Evolutionary conservation across 345 rosid species (phyloP), one percentile per base, ranked within the genome.

Genomic region (Eucalyptus victrix): DNA sequence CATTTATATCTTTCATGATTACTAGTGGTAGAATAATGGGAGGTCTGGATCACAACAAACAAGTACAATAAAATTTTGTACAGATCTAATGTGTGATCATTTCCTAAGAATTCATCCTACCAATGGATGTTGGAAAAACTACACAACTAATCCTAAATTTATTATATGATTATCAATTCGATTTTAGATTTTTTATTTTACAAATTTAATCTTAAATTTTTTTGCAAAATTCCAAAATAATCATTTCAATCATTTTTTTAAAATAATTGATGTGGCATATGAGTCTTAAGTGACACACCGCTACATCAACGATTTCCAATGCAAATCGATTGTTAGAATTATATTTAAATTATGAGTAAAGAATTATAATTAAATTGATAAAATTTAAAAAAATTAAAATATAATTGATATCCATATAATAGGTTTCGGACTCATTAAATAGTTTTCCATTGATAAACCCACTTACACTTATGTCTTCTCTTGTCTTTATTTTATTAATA

Each of bases 241-340:
- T 67, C 40, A 4, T 67, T 67, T 7, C 6, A 9, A 8, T 34
- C 13, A 34, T 9, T 15, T 49, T 16, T 37, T 37, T 5, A 5
- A 19, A 67, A 67, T 32, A 1, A 1, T 32, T 67, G 80, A 67
- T 32, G 40, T 67, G 23, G 11, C 11, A 9, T 5, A 9, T 17
- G 12, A 32, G 23, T 32, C 42, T 8, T 67, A 67, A 16, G 21
- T 8, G 3, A 18, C 40, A 5, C 23, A 4, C 2, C 0, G 3
- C 12, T 17, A 67, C 23, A 67, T 32, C 0, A 14, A 0, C 2
- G 1, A 65, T 65, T 65, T 69, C 2, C 7, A 9, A 32, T 17
- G 40, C 24, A 69, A 69, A 69, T 69, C 1, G 12, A 0, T 0
- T 18, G 2, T 37, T 16, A 4, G 11, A 8, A 67, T 37, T 32